Evolutionary conservation across 495 filamentous ascomycete species (phyloP).

Genomic region (Terfezia boudieri): DNA sequence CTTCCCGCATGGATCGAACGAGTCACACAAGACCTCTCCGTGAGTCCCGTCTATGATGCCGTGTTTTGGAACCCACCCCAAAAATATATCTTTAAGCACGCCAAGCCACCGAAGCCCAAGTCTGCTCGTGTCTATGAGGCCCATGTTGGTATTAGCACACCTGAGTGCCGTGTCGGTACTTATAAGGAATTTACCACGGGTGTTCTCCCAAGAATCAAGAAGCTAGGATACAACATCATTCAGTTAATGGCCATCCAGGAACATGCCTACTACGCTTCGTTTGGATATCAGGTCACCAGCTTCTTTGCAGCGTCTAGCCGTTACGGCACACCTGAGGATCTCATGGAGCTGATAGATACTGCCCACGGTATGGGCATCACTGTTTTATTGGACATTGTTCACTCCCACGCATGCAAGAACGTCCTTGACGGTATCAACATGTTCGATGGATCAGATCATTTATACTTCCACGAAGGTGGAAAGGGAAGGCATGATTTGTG

Average conservation of each 20-base stretch:
- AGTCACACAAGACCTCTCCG: slow-evolving; percentile 71
- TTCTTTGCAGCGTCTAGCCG: slow-evolving; percentile 96
- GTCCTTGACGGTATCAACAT: slow-evolving; percentile 79
- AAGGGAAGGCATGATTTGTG: slow-evolving; percentile 78
- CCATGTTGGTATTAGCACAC: slow-evolving; percentile 90
- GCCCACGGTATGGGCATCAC: slow-evolving; percentile 76
- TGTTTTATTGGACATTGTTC: slow-evolving; percentile 89
- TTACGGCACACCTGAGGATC: slow-evolving; percentile 79
- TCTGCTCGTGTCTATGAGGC: slow-evolving; percentile 89
- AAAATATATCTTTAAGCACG: slow-evolving; percentile 60
- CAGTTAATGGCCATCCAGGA: slow-evolving; percentile 99
- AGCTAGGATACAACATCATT: slow-evolving; percentile 88
- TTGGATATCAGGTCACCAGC: slow-evolving; percentile 94
- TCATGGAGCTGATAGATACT: slow-evolving; percentile 91
- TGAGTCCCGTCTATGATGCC: slow-evolving; percentile 81
- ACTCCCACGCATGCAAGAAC: slow-evolving; percentile 96
- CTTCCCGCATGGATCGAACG: slow-evolving; percentile 93
- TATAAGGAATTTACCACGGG: slow-evolving; percentile 94
- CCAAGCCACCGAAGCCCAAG: slow-evolving; percentile 59
- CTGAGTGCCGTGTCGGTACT: slow-evolving; percentile 65
- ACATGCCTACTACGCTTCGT: slow-evolving; percentile 97
- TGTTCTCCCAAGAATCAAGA: slow-evolving; percentile 75
- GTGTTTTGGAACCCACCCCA: slow-evolving; percentile 90
- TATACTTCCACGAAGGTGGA: slow-evolving; percentile 75
- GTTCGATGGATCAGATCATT: slow-evolving; percentile 85